Conservation (phyloP, 1,139 yeast genomes). For the Wickerhamiella infanticola region DNA sequence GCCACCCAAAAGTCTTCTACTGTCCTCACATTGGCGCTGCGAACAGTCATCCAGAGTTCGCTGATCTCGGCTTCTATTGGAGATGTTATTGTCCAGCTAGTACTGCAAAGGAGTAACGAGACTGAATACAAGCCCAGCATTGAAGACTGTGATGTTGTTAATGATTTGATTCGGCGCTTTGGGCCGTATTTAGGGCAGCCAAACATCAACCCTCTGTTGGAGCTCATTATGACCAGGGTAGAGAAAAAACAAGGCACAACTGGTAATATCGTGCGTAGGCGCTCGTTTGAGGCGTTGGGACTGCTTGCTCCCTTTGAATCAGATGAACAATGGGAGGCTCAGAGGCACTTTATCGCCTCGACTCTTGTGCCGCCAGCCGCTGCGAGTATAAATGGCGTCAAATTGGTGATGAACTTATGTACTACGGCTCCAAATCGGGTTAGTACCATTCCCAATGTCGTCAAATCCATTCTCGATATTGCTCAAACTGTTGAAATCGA, state of each 20-base stretch:
- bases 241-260: conserved; percentile 13
- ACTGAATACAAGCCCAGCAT: conserved; percentile 26
- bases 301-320: conserved; percentile 28
- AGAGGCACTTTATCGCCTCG: conserved; percentile 15
- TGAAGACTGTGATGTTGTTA: conserved; percentile 49
- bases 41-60: conserved; percentile 38
- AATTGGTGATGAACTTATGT: background rate
- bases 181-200: conserved; percentile 34
- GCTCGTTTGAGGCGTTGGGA: conserved; percentile 41
- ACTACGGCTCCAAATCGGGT: background rate
- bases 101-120: conserved; percentile 24
- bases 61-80: conserved; percentile 21
- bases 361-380: conserved; percentile 8
- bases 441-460: conserved; percentile 11
- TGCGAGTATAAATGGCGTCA: background rate
- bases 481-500: conserved; percentile 13
- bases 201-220: conserved; percentile 29
- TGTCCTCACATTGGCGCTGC: conserved; percentile 33
- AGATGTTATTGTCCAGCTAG: conserved; percentile 20
- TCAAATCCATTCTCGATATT: conserved; percentile 9
- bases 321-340: conserved; percentile 18
- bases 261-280: conserved; percentile 21
- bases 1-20: background rate
- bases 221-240: conserved; percentile 10
- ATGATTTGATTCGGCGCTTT: conserved; percentile 40